Evolutionary conservation across 768 basidiomycete genomes (phyloP).

Genomic region (Tulasnella calospora): DNA sequence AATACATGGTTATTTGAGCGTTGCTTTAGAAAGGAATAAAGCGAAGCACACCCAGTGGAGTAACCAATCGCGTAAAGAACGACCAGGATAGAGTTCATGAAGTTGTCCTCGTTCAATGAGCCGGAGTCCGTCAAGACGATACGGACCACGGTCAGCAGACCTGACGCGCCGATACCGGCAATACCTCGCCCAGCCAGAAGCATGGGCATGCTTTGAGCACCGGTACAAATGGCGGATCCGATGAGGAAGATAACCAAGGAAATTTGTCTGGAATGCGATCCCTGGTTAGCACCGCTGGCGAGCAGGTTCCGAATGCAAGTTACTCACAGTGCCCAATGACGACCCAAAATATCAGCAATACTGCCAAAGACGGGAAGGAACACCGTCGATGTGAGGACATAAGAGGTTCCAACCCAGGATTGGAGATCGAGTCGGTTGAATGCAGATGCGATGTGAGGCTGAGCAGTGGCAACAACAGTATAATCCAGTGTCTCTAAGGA

Average conservation of each 20-base stretch:
- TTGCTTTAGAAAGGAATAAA: background rate
- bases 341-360: constrained; percentile 50
- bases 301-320: background rate
- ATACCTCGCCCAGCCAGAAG: constrained; percentile 46
- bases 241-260: constrained; percentile 45
- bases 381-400: constrained; percentile 51
- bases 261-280: constrained; percentile 41
- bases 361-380: constrained; percentile 51
- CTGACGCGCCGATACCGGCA: constrained; percentile 31
- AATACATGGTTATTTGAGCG: background rate
- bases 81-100: constrained; percentile 43
- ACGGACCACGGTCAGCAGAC: constrained; percentile 35
- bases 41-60: constrained; percentile 17
- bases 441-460: constrained; percentile 45
- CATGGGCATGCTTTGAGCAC: constrained; percentile 45
- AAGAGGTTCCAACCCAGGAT: constrained; percentile 47
- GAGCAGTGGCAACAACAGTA: constrained; percentile 50
- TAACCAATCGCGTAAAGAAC: constrained; percentile 45
- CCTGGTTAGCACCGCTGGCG: background rate
- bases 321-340: constrained; percentile 41
- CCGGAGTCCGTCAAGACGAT: constrained; percentile 45
- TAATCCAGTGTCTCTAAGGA: constrained; percentile 24
- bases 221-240: constrained; percentile 48
- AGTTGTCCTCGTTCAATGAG: constrained; percentile 44
- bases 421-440: constrained; percentile 40